Base-by-base conservation (phyloP, 2,329 filamentous ascomycete species). In the Ophiocordyceps sinensis region DNA sequence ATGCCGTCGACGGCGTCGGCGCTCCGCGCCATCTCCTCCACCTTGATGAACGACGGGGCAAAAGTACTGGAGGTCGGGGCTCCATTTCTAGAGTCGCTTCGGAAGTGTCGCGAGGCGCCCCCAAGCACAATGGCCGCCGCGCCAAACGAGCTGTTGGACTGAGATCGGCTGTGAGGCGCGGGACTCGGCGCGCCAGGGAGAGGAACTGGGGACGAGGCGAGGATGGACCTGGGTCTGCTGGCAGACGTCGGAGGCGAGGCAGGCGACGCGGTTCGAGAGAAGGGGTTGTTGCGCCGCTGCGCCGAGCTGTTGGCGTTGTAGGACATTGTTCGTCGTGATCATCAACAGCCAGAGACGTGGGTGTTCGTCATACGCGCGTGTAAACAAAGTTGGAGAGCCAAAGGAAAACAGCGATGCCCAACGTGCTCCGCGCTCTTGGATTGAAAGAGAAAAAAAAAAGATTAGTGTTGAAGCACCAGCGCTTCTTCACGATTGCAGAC, bases 31-130 rank as follows among this genome's bases (percentile, higher is more conserved):
- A 84, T 67, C 48, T 88, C 85, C 48, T 94, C 87, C 0, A 79
- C 77, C 60, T 89, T 91, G 64, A 98, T 96, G 61, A 98, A 98
- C 10, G 86, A 85, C 3, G 89, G 91, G 30, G 91, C 89, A 66
- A 98, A 98, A 2, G 91, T 98, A 48, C 76, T 82, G 0, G 82
- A 85, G 7, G 70, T 67, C 7, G 77, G 71, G 2, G 73, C 73
- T 51, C 68, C 74, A 44, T 73, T 78, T 48, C 75, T 73, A 5
- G 87, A 91, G 49, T 80, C 75, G 38, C 61, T 64, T 26, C 70
- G 65, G 17, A 61, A 57, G 48, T 71, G 65, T 28, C 64, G 60
- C 15, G 56, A 47, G 21, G 57, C 48, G 37, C 53, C 52, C 36
- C 58, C 51, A 26, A 61, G 56, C 38, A 67, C 58, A n/a, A 59